Conservation (phyloP, 495 filamentous ascomycete genomes). For the Endocarpon pusillum region DNA sequence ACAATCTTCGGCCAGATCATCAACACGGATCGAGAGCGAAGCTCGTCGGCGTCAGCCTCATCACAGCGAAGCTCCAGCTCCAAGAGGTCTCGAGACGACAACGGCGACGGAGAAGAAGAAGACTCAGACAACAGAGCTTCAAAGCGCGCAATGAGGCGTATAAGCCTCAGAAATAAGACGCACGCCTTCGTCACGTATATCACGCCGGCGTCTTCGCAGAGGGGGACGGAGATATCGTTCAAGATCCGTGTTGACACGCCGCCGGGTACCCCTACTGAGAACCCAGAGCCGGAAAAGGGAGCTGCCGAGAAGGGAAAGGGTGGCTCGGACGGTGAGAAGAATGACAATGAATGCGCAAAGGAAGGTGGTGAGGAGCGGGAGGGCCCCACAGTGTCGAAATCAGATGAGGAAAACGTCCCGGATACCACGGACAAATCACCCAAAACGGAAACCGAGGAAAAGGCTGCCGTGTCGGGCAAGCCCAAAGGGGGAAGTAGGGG, state of each 20-base stretch:
- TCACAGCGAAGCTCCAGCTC: neutral
- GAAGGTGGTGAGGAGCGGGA: too few species aligned
- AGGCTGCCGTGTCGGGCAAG: too few species aligned
- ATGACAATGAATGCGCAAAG: too few species aligned
- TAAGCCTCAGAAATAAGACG: conserved; percentile 1
- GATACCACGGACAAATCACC: too few species aligned
- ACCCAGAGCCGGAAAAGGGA: neutral
- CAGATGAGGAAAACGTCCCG: too few species aligned
- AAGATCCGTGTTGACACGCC: neutral
- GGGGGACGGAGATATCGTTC: neutral
- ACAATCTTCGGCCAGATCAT: too few species aligned
- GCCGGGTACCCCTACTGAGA: neutral
- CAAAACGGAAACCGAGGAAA: too few species aligned
- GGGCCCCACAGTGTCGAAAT: too few species aligned
- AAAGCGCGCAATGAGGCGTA: neutral
- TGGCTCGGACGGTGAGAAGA: too few species aligned
- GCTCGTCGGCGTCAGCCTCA: neutral
- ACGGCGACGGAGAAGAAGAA: neutral
- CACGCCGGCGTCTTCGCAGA: neutral
- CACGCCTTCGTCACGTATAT: neutral
- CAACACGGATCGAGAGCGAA: neutral
- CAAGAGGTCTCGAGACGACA: neutral
- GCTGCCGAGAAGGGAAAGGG: neutral
- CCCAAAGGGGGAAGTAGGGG: too few species aligned
- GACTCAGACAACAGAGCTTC: too few species aligned